Conservation (phyloP, 2,329 filamentous ascomycete genomes). For the Monosporascus sp. region DNA sequence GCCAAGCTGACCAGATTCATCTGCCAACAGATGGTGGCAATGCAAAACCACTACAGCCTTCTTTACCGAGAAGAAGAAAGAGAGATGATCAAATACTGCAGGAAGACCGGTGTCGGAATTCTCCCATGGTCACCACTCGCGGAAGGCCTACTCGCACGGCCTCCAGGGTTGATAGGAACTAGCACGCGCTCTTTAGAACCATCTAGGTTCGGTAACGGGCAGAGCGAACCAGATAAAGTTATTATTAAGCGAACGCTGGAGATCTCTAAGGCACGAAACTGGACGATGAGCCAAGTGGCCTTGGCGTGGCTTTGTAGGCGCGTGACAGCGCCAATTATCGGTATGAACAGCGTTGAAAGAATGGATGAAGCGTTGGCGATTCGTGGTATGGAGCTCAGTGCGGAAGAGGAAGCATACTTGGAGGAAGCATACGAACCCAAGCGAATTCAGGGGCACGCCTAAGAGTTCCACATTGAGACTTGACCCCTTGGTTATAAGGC, state of each 20-base stretch:
- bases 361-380: not conserved
- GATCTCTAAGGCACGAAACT: not conserved
- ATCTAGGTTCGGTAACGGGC: not conserved
- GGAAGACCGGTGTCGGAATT: conserved; percentile 33
- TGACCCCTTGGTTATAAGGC: too few relatives aligned
- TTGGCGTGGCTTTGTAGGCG: conserved; percentile 1
- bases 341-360: not conserved
- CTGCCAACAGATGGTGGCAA: conserved; percentile 39
- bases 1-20: not conserved
- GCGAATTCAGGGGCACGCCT: conserved; percentile 1
- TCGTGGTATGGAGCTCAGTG: not conserved
- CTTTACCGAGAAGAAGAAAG: conserved; percentile 54
- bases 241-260: not conserved
- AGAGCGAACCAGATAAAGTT: not conserved
- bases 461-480: not conserved
- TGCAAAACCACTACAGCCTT: conserved; percentile 53
- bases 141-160: not conserved
- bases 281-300: not conserved
- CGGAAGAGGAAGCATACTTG: not conserved
- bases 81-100: conserved; percentile 38
- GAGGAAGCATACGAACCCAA: conserved; percentile 1
- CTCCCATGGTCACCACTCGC: conserved; percentile 1
- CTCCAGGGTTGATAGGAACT: not conserved
- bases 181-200: not conserved
- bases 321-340: not conserved